phyloP scores from a whole-genome alignment of 148 eudicot species.

The Dianthus caryophyllus region DNA sequence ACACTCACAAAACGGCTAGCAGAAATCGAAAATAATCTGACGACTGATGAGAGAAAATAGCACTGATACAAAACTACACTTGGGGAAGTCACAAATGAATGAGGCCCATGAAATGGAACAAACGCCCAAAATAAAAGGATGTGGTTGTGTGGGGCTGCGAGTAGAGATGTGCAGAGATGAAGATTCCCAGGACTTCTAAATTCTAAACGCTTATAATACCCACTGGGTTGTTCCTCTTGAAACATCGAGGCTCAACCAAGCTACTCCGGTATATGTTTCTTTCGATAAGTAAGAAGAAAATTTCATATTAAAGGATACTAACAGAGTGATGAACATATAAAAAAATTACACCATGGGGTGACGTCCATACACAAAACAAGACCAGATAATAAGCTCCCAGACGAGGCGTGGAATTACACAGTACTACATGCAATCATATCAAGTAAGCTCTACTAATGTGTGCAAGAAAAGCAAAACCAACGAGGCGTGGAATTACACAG shows the following conservation, averaged over 20 bases:
- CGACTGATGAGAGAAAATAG: background rate
- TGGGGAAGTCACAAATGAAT: background rate
- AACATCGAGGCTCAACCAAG: background rate
- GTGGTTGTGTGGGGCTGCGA: background rate
- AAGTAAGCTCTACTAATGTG: too few species aligned
- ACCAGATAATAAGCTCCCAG: too few species aligned
- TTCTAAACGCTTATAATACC: too few species aligned
- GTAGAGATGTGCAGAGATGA: background rate
- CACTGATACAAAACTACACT: background rate
- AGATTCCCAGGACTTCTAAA: background rate
- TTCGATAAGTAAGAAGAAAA: too few species aligned
- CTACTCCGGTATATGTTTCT: background rate
- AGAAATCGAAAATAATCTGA: background rate
- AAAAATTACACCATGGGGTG: too few species aligned
- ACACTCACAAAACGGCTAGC: too few species aligned
- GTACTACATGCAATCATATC: too few species aligned
- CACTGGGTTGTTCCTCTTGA: too few species aligned
- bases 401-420: too few species aligned
- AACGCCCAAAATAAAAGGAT: background rate
- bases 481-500: too few species aligned
- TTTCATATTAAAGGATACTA: background rate
- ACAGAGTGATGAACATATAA: background rate
- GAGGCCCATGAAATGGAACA: conserved; percentile 3
- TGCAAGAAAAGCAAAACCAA: too few species aligned
- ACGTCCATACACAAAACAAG: too few species aligned